phyloP scores from a whole-genome alignment of 352 stramenopile species.

The Globisporangium apiculatum region DNA sequence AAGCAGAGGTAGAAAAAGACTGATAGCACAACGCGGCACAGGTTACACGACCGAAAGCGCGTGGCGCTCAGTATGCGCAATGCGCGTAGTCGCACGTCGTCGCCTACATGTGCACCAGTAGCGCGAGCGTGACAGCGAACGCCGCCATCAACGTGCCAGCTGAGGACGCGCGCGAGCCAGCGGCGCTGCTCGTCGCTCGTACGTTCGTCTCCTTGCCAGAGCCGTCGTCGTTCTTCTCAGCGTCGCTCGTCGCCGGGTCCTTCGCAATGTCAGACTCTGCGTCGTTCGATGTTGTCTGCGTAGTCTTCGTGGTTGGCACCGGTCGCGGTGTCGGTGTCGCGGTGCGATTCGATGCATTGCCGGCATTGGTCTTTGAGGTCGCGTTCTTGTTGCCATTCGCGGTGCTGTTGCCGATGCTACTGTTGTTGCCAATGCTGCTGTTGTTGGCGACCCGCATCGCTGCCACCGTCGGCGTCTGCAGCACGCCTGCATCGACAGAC shows the following conservation, averaged over 20 bases:
- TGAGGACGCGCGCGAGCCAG: background rate
- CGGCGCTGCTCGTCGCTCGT: background rate
- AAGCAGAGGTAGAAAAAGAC: too few relatives aligned
- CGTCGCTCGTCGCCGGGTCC: background rate
- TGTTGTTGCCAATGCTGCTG: background rate
- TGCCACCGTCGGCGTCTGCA: background rate
- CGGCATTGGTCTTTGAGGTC: background rate
- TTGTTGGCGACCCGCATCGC: background rate
- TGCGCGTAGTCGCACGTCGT: too few relatives aligned
- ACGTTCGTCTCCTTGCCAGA: background rate
- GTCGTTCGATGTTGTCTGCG: background rate
- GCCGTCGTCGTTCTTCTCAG: background rate
- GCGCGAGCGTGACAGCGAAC: conserved; percentile 1
- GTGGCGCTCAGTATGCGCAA: too few relatives aligned
- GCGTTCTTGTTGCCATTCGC: background rate
- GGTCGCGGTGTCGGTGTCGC: background rate
- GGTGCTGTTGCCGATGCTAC: background rate
- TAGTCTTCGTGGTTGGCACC: background rate
- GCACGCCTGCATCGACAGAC: background rate
- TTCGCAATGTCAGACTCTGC: background rate
- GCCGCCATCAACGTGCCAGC: background rate
- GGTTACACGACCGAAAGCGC: too few relatives aligned
- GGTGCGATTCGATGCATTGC: background rate
- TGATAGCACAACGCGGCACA: too few relatives aligned
- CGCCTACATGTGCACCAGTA: conserved; percentile 4